Conservation (phyloP, 306 rosid genomes). For the Prunus armeniaca region DNA sequence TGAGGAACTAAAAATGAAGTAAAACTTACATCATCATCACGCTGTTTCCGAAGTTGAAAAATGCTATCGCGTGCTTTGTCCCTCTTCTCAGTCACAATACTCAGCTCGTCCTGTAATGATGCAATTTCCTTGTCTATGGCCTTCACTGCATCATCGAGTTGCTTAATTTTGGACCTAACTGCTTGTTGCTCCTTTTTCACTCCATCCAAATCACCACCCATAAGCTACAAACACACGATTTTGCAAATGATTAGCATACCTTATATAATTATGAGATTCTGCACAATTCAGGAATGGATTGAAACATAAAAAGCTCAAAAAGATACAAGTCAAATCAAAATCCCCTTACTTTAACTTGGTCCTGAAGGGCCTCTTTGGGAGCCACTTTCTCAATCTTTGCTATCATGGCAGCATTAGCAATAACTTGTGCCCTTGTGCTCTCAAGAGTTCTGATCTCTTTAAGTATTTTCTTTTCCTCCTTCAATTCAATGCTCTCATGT, state of each 20-base stretch:
- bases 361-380: conserved; percentile 72
- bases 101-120: conserved; percentile 65
- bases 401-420: conserved; percentile 80
- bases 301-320: conserved; percentile 12
- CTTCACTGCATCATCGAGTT: conserved; percentile 64
- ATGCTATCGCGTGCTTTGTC: conserved; percentile 62
- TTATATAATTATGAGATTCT: not conserved
- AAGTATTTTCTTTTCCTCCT: conserved; percentile 86
- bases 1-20: not conserved
- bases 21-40: conserved; percentile 73
- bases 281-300: not conserved
- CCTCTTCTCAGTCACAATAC: conserved; percentile 57
- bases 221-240: conserved; percentile 48
- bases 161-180: conserved; percentile 74
- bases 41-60: conserved; percentile 64
- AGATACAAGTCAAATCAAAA: conserved; percentile 14
- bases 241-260: conserved; percentile 2
- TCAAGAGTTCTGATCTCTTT: conserved; percentile 94
- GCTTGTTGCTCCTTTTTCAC: conserved; percentile 83
- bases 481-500: conserved; percentile 89
- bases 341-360: conserved; percentile 78
- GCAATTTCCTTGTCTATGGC: conserved; percentile 57
- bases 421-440: conserved; percentile 82
- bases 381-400: conserved; percentile 82
- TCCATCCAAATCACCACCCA: conserved; percentile 88